phyloP scores from a whole-genome alignment of 2,329 filamentous ascomycete species.

The Septoria linicola region DNA sequence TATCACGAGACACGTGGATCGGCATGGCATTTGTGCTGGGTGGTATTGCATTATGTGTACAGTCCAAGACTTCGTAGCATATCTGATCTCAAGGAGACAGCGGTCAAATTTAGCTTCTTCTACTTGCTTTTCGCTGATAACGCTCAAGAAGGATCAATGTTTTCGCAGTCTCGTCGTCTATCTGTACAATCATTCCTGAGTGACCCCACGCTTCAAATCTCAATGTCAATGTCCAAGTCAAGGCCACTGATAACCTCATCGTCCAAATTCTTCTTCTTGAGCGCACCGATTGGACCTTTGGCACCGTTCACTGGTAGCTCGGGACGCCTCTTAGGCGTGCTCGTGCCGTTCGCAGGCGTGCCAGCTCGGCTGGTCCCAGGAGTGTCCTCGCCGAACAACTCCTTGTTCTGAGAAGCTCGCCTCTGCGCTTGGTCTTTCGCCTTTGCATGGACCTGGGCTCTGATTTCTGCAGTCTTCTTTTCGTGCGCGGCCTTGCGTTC shows the following conservation, averaged over 20 bases:
- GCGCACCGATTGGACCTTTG: constrained; percentile 47
- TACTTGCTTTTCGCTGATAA: constrained; percentile 9
- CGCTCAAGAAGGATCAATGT: constrained; percentile 2
- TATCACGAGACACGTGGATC: constrained; percentile 78
- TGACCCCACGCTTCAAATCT: constrained; percentile 56
- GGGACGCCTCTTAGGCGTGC: constrained; percentile 36
- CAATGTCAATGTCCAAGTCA: constrained; percentile 89
- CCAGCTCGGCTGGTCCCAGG: constrained; percentile 48
- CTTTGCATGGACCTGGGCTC: constrained; percentile 44
- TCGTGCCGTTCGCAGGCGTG: constrained; percentile 49
- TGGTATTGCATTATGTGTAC: constrained; percentile 81
- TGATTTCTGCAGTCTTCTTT: constrained; percentile 50
- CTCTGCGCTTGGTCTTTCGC: constrained; percentile 22
- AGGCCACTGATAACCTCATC: constrained; percentile 89
- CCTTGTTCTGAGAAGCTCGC: constrained; percentile 39
- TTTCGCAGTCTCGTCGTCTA: not conserved
- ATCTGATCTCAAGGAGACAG: not conserved
- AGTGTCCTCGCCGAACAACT: constrained; percentile 48
- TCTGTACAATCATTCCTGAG: not conserved
- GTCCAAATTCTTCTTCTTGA: constrained; percentile 69
- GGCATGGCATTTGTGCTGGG: constrained; percentile 76
- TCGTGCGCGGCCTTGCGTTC: constrained; percentile 52
- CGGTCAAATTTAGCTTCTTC: not conserved
- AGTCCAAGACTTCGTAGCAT: constrained; percentile 46
- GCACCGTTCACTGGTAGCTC: constrained; percentile 50